Evolutionary conservation across 2,329 filamentous ascomycete genomes (phyloP), one percentile per base, ranked within the genome.

Genomic region (Chlorencoelia australis): DNA sequence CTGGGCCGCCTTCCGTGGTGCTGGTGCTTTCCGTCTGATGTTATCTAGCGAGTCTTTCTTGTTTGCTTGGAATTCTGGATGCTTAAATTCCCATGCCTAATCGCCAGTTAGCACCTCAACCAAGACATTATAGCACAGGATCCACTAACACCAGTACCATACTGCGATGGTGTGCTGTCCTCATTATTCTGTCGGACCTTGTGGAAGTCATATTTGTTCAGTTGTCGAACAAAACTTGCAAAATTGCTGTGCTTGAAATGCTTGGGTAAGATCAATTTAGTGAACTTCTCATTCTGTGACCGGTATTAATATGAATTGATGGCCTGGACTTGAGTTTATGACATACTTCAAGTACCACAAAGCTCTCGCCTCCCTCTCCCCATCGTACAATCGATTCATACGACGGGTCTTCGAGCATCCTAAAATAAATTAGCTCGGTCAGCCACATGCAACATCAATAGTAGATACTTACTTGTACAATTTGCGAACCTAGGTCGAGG

Each of bases 231-330:
- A 57, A 95, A 95, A 62, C 87, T 94, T 20, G 88, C 88, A 65
- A 95, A 95, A 60, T 95, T 95, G 72, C 86, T 94, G 64, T 96
- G 91, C 63, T 98, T 98, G 69, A 98, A 98, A 55, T 96, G 87
- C 58, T 96, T 95, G 2, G 91, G 91, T 11, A 98, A 75, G 51
- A 98, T 94, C 25, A 84, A 82, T 59, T 95, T 94, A 15, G 91
- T 96, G 56, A 98, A 98, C 60, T 94, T 94, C 60, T 96, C 89
- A 60, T 93, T 94, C 89, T 95, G 59, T 17, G 41, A 34, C 31
- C 24, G 37, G 38, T 40, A 47, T 54, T 10, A 31, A 22, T 24
- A 17, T n/a, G n/a, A n/a, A n/a, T n/a, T n/a, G n/a, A 16, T 15
- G 3, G 14, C 14, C 14, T 10, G 16, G n/a, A 20, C 17, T 17